phyloP scores from a whole-genome alignment of 257 asterid genomes.

The Penstemon barbatus region DNA sequence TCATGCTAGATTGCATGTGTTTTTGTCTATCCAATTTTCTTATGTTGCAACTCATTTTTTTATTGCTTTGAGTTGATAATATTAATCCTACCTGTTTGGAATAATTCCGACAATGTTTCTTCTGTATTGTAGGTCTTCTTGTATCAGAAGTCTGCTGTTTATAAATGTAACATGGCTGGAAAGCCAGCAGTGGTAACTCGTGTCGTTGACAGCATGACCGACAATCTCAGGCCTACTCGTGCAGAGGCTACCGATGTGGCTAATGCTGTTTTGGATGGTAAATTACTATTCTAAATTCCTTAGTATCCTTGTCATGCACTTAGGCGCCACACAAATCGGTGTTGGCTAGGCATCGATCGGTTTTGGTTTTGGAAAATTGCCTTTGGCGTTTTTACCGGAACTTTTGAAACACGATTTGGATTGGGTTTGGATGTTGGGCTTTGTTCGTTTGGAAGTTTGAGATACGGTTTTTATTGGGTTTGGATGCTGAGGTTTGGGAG shows the following conservation, averaged over 20 bases:
- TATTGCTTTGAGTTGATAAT: conserved; percentile 6
- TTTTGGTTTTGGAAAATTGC: too few relatives aligned
- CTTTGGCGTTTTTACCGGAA: too few relatives aligned
- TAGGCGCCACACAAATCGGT: neutral
- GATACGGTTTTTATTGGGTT: too few relatives aligned
- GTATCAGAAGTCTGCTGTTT: conserved; percentile 84
- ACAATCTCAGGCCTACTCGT: conserved; percentile 94
- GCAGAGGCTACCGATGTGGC: conserved; percentile 99
- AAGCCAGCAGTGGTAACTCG: conserved; percentile 96
- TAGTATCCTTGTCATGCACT: neutral
- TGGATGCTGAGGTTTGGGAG: too few relatives aligned
- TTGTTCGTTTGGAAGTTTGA: too few relatives aligned
- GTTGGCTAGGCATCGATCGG: too few relatives aligned
- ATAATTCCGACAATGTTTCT: neutral
- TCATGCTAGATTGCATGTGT: too few relatives aligned
- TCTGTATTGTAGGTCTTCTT: conserved; percentile 67
- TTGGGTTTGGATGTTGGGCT: too few relatives aligned
- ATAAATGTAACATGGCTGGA: conserved; percentile 97
- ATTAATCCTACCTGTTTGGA: neutral
- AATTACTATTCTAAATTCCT: conserved; percentile 21
- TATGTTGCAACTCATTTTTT: neutral
- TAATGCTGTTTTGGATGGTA: conserved; percentile 93
- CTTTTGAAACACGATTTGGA: too few relatives aligned
- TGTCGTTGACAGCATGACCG: conserved; percentile 96
- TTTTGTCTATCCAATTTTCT: conserved; percentile 3